Percentiles rank a stretch among this genome's conserved stretches.
Evolutionary conservation across 2,329 filamentous ascomycete species (phyloP).

Genomic region (Hirsutella minnesotensis): DNA sequence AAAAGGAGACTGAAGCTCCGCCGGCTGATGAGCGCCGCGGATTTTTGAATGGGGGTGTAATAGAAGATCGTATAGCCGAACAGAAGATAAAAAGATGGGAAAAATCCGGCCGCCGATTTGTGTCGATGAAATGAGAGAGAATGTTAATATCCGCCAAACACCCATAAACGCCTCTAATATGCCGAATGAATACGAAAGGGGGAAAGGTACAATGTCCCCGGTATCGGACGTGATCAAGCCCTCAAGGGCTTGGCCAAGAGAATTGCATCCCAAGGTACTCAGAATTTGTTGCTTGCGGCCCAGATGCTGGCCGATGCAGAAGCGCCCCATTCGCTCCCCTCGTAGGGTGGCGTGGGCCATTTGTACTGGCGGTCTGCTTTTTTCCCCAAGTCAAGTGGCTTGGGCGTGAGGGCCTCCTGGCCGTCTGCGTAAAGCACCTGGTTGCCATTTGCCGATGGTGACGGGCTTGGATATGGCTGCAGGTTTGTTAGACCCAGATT

Average conservation of each 20-base stretch:
- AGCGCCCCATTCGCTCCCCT: constrained; percentile 84
- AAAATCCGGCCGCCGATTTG: constrained; percentile 11
- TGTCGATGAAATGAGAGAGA: constrained; percentile 6
- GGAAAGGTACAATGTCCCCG: neutral
- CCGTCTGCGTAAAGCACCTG: constrained; percentile 60
- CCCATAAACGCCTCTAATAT: constrained; percentile 9
- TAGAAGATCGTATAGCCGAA: constrained; percentile 16
- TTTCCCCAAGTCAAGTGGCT: constrained; percentile 58
- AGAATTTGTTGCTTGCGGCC: constrained; percentile 56
- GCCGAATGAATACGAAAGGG: constrained; percentile 3
- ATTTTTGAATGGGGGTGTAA: constrained; percentile 11
- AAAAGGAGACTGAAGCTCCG: neutral
- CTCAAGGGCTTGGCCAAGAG: neutral
- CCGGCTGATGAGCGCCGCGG: too few relatives aligned
- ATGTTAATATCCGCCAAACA: constrained; percentile 9
- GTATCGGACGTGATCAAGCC: neutral
- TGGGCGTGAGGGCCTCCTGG: constrained; percentile 50
- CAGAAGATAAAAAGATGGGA: constrained; percentile 9
- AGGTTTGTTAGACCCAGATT: constrained; percentile 43
- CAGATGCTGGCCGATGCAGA: constrained; percentile 74
- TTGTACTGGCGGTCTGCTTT: constrained; percentile 47
- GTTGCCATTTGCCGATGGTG: constrained; percentile 76
- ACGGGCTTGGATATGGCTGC: constrained; percentile 49
- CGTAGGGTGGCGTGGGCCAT: constrained; percentile 93
- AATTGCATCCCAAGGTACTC: constrained; percentile 9